Base-by-base conservation (phyloP, 176 grass and related monocot genomes). In the Aegilops speltoides region DNA sequence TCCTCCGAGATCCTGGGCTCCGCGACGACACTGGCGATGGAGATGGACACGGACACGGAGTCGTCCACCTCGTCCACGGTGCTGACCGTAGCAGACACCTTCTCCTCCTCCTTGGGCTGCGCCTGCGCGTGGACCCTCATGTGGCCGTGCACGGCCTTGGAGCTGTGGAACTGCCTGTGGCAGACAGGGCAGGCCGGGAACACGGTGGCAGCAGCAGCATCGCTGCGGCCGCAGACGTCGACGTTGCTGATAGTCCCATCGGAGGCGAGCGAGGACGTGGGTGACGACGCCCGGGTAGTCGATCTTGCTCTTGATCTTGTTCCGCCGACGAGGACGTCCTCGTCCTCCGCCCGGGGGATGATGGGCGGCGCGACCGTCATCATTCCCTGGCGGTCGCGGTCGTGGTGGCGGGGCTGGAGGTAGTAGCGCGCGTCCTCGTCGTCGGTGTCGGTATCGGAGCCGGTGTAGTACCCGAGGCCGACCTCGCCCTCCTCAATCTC, bases 401-500 rank as follows among this genome's bases (percentile, higher is more conserved):
- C 48, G 15, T 16, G 23, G 43, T 26, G 41, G 34, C 74, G 24
- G 32, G 22, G 7, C 33, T 70, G 50, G 11, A 87, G 22, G 41
- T 24, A 50, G 34, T 74, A 79, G 12, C 20, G 20, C 15, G 3
- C 7, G 65, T 4, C n/a, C 8, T 37, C 85, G 7, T 22, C 66
- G 65, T 76, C 43, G 25, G 73, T 76, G 73, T 76, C 73, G 13
- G 66, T 56, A 20, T 89, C 83, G 7, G 62, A 78, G 9, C 31
- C 73, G 6, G 52, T 64, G 19, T 25, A 19, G 79, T 65, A 25
- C 7, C 73, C 14, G 6, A 22, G 12, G 15, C 48, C 48, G 29
- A 24, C 67, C 81, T 87, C 89, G 22, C 85, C 89, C 45, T 84
- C 89, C 1, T 87, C 67, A 10, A 78, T 68, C 28, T 48, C 45